Percentiles rank a stretch among this genome's conserved stretches.
These are phyloP conservation scores for Groenewaldozyma auringiensis DNA, from an alignment of 1,139 yeast genomes.

Conservation along the genomic window DNA sequence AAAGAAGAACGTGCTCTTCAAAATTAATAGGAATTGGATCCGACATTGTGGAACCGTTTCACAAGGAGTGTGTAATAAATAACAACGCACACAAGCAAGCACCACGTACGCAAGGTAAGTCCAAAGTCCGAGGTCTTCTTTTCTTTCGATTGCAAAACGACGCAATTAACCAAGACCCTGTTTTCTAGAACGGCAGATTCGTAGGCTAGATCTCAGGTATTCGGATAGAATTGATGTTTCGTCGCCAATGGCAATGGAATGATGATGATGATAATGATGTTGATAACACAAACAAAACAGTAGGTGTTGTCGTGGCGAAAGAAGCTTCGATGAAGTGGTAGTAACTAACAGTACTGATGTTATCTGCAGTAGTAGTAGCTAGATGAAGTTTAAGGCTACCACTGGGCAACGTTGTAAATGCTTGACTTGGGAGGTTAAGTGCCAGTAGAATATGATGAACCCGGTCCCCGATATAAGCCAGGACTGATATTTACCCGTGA, in stretches of 20 bases:
- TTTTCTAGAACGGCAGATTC: too few species aligned
- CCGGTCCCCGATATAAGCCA: too few species aligned
- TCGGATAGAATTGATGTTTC: not conserved
- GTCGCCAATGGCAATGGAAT: too few species aligned
- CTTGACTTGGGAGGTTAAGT: too few species aligned
- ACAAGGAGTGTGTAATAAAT: not conserved
- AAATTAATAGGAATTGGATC: constrained; percentile 89
- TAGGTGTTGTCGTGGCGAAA: not conserved
- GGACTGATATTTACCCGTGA: too few species aligned
- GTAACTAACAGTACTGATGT: too few species aligned
- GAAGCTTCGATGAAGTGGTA: not conserved
- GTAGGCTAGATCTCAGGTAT: not conserved
- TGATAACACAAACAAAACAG: not conserved
- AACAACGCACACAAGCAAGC: not conserved
- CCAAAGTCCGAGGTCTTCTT: not conserved
- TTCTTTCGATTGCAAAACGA: not conserved
- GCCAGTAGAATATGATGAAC: too few species aligned
- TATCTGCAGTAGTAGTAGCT: too few species aligned
- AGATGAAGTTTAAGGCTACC: too few species aligned
- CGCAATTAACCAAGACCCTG: too few species aligned
- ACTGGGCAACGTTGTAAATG: too few species aligned
- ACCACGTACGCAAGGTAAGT: not conserved
- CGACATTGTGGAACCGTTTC: constrained; percentile 3
- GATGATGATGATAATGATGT: not conserved
- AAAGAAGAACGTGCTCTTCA: constrained; percentile 86